A percentile compares a stretch with the other conserved stretches of the same genome.
phyloP scores from a whole-genome alignment of 495 filamentous ascomycete genomes.

The Tuber borchii region DNA sequence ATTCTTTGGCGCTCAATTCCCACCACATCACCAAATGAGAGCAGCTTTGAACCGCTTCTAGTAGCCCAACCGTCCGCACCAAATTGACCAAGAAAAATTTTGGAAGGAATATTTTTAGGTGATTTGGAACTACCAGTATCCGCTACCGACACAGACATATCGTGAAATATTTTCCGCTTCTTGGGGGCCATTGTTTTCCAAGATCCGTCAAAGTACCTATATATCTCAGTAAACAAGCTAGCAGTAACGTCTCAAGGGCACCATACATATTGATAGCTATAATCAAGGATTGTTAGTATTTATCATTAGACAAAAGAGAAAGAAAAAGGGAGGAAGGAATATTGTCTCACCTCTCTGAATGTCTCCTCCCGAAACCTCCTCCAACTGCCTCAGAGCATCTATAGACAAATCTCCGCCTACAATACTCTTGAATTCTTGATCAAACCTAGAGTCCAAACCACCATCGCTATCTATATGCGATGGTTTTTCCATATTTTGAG shows the following conservation, averaged over 20 bases:
- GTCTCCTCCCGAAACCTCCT: slow-evolving; percentile 43
- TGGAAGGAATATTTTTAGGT: slow-evolving; percentile 50
- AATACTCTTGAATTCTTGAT: slow-evolving; percentile 30
- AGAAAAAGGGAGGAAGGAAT: not conserved
- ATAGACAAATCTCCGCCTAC: slow-evolving; percentile 39
- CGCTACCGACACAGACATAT: not conserved
- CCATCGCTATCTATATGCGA: not conserved
- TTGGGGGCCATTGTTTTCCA: slow-evolving; percentile 57
- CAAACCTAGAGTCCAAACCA: slow-evolving; percentile 19
- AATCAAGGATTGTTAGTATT: not conserved
- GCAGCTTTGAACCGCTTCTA: slow-evolving; percentile 63
- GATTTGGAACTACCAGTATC: not conserved
- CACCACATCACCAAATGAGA: slow-evolving; percentile 71
- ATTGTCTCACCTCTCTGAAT: slow-evolving; percentile 45
- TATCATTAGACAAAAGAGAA: not conserved
- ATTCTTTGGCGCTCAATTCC: slow-evolving; percentile 81
- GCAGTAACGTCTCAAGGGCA: not conserved
- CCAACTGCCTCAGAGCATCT: slow-evolving; percentile 39
- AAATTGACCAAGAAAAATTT: slow-evolving; percentile 83
- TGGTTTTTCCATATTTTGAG: not conserved
- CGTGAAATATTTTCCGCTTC: slow-evolving; percentile 18
- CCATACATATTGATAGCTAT: slow-evolving; percentile 47
- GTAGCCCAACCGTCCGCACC: slow-evolving; percentile 90
- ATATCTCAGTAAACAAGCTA: slow-evolving; percentile 46
- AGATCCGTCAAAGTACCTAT: slow-evolving; percentile 89